These are phyloP conservation scores for Clathrospora elynae DNA, from an alignment of 2,329 filamentous ascomycete genomes.

Conservation along the genomic window DNA sequence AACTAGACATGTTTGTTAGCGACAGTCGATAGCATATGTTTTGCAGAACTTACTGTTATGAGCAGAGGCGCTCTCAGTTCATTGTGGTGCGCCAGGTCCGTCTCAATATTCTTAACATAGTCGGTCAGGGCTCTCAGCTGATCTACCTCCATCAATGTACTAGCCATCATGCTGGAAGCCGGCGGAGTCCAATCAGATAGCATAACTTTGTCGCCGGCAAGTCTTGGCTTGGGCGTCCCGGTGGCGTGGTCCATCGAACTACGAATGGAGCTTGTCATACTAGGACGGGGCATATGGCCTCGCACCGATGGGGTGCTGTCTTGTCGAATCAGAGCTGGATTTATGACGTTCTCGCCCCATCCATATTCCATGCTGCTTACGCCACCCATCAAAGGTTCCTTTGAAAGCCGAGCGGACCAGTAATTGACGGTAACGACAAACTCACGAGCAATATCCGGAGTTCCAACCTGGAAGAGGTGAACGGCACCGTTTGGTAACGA, in stretches of 20 bases:
- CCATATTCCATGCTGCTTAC: slow-evolving; percentile 98
- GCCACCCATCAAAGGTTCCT: slow-evolving; percentile 88
- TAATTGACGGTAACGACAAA: slow-evolving; percentile 96
- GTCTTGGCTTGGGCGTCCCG: slow-evolving; percentile 63
- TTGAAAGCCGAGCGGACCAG: slow-evolving; percentile 93
- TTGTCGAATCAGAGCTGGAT: slow-evolving; percentile 54
- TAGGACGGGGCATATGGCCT: slow-evolving; percentile 54
- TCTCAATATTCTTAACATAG: slow-evolving; percentile 85
- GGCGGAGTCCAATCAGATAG: slow-evolving; percentile 91
- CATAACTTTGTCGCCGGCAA: slow-evolving; percentile 82
- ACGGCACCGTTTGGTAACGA: slow-evolving; percentile 91
- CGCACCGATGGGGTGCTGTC: slow-evolving; percentile 42
- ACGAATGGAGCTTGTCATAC: slow-evolving; percentile 66
- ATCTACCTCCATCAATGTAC: slow-evolving; percentile 75
- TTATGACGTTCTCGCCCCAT: slow-evolving; percentile 85
- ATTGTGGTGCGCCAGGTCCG: slow-evolving; percentile 85
- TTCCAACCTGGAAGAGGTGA: slow-evolving; percentile 97
- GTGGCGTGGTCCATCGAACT: slow-evolving; percentile 63
- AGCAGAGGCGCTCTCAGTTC: slow-evolving; percentile 85
- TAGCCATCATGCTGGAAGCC: slow-evolving; percentile 86
- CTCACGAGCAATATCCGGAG: slow-evolving; percentile 89
- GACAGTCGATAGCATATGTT: background rate
- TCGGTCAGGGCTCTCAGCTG: slow-evolving; percentile 75
- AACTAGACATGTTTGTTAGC: slow-evolving; percentile 59
- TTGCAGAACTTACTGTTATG: slow-evolving; percentile 65